Percentiles rank a stretch among this genome's conserved stretches.
These are phyloP conservation scores for Scheffersomyces ergatensis DNA, from an alignment of 805 yeast species.

Conservation along the genomic window DNA sequence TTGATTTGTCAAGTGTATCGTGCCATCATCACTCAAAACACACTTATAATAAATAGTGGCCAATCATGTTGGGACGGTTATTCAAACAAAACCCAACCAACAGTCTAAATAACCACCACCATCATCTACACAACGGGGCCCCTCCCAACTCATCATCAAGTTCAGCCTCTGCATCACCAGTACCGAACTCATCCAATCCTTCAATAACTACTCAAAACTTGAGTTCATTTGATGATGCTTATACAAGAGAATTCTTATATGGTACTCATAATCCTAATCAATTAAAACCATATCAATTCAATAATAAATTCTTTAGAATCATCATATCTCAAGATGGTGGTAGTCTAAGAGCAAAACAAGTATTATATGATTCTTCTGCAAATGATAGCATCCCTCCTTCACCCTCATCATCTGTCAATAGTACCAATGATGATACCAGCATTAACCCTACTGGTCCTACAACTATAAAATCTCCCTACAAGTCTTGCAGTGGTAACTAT, in stretches of 20 bases:
- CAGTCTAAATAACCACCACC: constrained; percentile 1
- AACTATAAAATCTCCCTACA: background rate
- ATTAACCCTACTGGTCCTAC: background rate
- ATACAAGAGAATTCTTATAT: constrained; percentile 45
- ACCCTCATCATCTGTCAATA: background rate
- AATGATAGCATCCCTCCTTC: background rate
- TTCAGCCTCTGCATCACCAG: constrained; percentile 3
- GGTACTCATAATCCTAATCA: constrained; percentile 34
- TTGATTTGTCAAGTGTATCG: no score
- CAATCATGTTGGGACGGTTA: constrained; percentile 33
- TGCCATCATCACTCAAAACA: no score
- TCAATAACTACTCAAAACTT: background rate
- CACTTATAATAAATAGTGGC: no score
- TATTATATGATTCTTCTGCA: constrained; percentile 41
- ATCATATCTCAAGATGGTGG: constrained; percentile 54
- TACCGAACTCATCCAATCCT: constrained; percentile 3
- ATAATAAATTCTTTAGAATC: constrained; percentile 35
- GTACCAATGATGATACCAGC: background rate
- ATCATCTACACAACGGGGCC: constrained; percentile 1
- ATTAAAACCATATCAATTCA: constrained; percentile 23
- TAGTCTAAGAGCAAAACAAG: constrained; percentile 43
- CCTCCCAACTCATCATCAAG: background rate
- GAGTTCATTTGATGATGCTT: constrained; percentile 41
- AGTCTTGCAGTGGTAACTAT: no score
- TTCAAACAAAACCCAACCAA: constrained; percentile 24